Conservation (phyloP, 805 yeast species). For the Ogataea ganodermae region DNA sequence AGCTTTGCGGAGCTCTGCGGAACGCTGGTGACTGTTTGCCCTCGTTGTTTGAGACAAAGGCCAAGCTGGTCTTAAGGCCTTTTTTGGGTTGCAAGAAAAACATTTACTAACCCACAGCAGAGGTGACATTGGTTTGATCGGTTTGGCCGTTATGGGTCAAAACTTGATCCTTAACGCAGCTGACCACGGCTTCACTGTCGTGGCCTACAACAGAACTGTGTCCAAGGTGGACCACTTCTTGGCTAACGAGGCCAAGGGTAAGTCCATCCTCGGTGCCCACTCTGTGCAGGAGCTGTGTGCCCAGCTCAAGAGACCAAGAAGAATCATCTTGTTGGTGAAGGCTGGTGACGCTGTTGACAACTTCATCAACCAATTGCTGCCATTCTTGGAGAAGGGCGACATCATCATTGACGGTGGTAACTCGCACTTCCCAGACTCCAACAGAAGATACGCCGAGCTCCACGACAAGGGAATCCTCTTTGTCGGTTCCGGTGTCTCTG, state of each 20-base stretch:
- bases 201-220: slow-evolving; percentile 97
- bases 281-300: slow-evolving; percentile 85
- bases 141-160: slow-evolving; percentile 99
- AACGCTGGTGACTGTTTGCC: neutral
- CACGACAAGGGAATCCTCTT: slow-evolving; percentile 83
- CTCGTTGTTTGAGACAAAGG: neutral
- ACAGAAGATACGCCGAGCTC: slow-evolving; percentile 93
- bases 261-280: slow-evolving; percentile 92
- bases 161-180: slow-evolving; percentile 97
- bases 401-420: slow-evolving; percentile 99
- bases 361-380: slow-evolving; percentile 84
- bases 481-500: slow-evolving; percentile 99
- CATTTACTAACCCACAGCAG: no score
- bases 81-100: no score
- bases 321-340: slow-evolving; percentile 90
- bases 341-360: slow-evolving; percentile 95
- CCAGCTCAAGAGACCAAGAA: slow-evolving; percentile 95
- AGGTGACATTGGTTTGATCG: slow-evolving; percentile 98
- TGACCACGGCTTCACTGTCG: slow-evolving; percentile 97
- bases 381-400: slow-evolving; percentile 93
- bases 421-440: slow-evolving; percentile 98
- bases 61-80: no score
- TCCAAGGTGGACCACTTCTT: slow-evolving; percentile 93
- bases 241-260: slow-evolving; percentile 95
- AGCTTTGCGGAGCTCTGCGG: no score